Evolutionary conservation across 345 rosid species (phyloP).

Genomic region (Euphorbia peplus): DNA sequence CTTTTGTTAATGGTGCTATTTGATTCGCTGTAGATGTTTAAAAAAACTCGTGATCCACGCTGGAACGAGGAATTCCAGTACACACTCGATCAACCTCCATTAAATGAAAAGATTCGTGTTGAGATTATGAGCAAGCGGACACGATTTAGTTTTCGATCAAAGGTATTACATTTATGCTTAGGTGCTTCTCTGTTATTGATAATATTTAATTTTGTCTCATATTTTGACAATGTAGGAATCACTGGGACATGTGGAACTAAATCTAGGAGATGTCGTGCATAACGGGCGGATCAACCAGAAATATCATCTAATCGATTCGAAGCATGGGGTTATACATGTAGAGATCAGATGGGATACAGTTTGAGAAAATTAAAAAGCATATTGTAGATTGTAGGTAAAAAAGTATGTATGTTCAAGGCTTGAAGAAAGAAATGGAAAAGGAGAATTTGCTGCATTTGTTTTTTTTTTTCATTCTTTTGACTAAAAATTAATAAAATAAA

Average conservation of each 20-base stretch:
- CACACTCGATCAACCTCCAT: slow-evolving; percentile 61
- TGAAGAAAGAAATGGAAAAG: neutral
- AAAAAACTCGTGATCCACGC: slow-evolving; percentile 52
- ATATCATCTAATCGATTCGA: slow-evolving; percentile 73
- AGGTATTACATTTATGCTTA: slow-evolving; percentile 34
- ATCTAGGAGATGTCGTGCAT: slow-evolving; percentile 62
- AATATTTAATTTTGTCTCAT: neutral
- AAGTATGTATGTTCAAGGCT: no score
- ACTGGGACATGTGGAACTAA: slow-evolving; percentile 69
- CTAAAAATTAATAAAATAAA: no score
- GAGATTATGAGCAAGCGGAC: slow-evolving; percentile 59
- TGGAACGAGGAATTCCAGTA: slow-evolving; percentile 75
- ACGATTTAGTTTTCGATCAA: slow-evolving; percentile 50
- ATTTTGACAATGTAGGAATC: slow-evolving; percentile 43
- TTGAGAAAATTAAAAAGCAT: slow-evolving; percentile 18
- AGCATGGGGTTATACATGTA: slow-evolving; percentile 64
- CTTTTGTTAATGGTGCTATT: neutral
- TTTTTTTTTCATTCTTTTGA: no score
- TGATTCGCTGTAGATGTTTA: slow-evolving; percentile 37
- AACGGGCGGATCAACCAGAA: slow-evolving; percentile 81
- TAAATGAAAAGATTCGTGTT: slow-evolving; percentile 51
- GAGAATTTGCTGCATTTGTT: neutral
- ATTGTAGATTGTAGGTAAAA: neutral
- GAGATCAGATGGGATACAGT: slow-evolving; percentile 66
- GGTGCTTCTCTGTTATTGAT: neutral